Conservation (phyloP, 2,329 filamentous ascomycete species). For the Clonostachys rhizophaga region DNA sequence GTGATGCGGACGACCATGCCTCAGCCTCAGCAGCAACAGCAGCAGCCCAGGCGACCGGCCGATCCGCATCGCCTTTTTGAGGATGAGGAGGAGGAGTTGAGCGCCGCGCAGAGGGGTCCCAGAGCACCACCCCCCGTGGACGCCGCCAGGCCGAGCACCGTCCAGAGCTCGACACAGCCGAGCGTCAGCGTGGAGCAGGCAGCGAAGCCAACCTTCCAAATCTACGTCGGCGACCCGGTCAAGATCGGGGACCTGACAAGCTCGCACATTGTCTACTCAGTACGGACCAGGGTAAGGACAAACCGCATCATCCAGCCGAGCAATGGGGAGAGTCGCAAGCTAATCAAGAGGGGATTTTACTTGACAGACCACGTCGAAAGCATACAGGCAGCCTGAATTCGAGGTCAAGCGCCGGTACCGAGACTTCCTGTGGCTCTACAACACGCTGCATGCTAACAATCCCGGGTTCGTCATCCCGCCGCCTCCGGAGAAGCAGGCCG, state of each 20-base stretch:
- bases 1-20: slow-evolving; percentile 55
- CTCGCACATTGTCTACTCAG: slow-evolving; percentile 96
- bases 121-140: slow-evolving; percentile 64
- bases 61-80: slow-evolving; percentile 53
- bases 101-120: slow-evolving; percentile 44
- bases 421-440: slow-evolving; percentile 98
- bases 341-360: slow-evolving; percentile 1
- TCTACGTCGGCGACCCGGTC: slow-evolving; percentile 91
- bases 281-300: slow-evolving; percentile 73
- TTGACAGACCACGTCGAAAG: slow-evolving; percentile 83
- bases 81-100: slow-evolving; percentile 70
- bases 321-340: not conserved
- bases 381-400: slow-evolving; percentile 89
- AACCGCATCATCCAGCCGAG: not conserved
- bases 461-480: slow-evolving; percentile 93
- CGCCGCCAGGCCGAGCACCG: slow-evolving; percentile 45
- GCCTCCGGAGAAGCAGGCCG: slow-evolving; percentile 95
- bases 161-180: slow-evolving; percentile 55
- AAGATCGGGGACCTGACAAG: slow-evolving; percentile 97
- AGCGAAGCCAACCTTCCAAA: slow-evolving; percentile 85
- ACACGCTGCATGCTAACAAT: slow-evolving; percentile 87
- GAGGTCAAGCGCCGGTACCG: slow-evolving; percentile 90
- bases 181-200: slow-evolving; percentile 92
- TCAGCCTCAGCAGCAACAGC: slow-evolving; percentile 27
- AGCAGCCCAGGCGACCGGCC: slow-evolving; percentile 16